Percentiles rank a stretch among this genome's conserved stretches.
These are phyloP conservation scores for Dispira simplex DNA, from an alignment of 192 early-diverging fungal genomes.

Conservation along the genomic window DNA sequence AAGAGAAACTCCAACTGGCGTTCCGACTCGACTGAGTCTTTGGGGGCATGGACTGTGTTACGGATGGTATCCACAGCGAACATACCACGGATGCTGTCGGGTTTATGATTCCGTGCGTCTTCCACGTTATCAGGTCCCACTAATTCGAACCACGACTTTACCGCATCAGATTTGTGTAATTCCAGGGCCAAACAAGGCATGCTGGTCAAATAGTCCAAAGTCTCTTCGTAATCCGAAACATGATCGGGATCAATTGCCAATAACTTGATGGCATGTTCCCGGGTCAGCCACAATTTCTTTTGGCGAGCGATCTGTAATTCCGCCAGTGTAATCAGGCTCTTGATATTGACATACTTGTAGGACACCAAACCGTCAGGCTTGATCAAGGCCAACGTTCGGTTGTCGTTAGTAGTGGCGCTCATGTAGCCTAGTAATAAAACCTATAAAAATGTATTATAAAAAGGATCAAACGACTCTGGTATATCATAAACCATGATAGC, in stretches of 20 bases:
- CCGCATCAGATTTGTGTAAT: slow-evolving; percentile 31
- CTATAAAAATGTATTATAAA: too few relatives aligned
- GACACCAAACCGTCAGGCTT: slow-evolving; percentile 40
- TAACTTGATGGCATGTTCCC: slow-evolving; percentile 22
- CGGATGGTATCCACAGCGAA: slow-evolving; percentile 34
- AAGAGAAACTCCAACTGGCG: slow-evolving; percentile 31
- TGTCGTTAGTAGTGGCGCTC: neutral
- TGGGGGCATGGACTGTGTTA: slow-evolving; percentile 36
- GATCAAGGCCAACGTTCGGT: slow-evolving; percentile 38
- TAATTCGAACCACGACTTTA: slow-evolving; percentile 29
- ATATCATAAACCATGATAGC: too few relatives aligned
- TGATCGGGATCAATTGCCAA: slow-evolving; percentile 21
- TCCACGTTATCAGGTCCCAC: slow-evolving; percentile 33
- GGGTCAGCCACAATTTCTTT: slow-evolving; percentile 30
- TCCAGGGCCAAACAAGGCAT: slow-evolving; percentile 35
- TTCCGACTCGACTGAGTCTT: slow-evolving; percentile 25
- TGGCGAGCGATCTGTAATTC: slow-evolving; percentile 32
- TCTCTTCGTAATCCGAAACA: slow-evolving; percentile 21
- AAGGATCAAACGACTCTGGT: too few relatives aligned
- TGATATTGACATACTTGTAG: slow-evolving; percentile 31
- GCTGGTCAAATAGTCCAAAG: slow-evolving; percentile 30
- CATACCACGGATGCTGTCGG: slow-evolving; percentile 34
- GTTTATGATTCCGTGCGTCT: slow-evolving; percentile 18
- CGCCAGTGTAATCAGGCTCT: slow-evolving; percentile 31
- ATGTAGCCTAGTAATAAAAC: too few relatives aligned